Evolutionary conservation across 2,329 filamentous ascomycete species (phyloP).

Genomic region (Westerdykella aurantiaca): DNA sequence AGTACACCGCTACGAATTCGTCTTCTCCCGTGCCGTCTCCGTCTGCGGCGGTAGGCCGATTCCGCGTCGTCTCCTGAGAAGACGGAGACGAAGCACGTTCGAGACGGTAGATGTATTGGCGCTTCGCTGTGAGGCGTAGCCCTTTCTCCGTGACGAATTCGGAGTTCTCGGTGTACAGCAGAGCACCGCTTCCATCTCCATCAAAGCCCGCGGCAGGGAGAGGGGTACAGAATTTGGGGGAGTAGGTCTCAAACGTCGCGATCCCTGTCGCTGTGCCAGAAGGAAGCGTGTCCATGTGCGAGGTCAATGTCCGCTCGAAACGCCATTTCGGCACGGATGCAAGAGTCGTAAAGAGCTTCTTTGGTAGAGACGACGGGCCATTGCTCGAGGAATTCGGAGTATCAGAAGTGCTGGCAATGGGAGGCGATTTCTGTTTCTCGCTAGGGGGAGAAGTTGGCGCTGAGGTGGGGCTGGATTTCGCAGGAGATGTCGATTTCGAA

Average conservation of each 20-base stretch:
- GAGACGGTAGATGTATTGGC: conserved; percentile 68
- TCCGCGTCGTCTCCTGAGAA: no score
- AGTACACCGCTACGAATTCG: conserved; percentile 4
- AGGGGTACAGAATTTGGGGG: conserved; percentile 26
- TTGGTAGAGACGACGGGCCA: neutral
- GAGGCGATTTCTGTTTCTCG: neutral
- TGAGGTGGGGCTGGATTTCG: no score
- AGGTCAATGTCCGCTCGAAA: conserved; percentile 54
- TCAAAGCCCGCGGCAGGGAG: neutral
- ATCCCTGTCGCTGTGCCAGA: conserved; percentile 62
- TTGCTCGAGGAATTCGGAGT: neutral
- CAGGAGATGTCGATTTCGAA: no score
- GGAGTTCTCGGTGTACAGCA: conserved; percentile 63
- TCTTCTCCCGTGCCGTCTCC: neutral
- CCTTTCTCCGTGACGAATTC: conserved; percentile 54
- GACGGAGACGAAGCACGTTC: conserved; percentile 18
- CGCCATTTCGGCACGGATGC: conserved; percentile 46
- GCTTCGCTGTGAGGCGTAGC: conserved; percentile 53
- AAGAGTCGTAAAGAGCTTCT: conserved; percentile 13
- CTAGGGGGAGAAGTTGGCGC: neutral
- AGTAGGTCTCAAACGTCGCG: conserved; percentile 57
- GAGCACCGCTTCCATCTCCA: conserved; percentile 42
- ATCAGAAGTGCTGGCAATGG: neutral
- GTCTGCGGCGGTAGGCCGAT: no score
- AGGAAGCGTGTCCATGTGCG: conserved; percentile 54